Conservation (phyloP, 2,329 filamentous ascomycete species). For the Harringtonia aguacate region DNA sequence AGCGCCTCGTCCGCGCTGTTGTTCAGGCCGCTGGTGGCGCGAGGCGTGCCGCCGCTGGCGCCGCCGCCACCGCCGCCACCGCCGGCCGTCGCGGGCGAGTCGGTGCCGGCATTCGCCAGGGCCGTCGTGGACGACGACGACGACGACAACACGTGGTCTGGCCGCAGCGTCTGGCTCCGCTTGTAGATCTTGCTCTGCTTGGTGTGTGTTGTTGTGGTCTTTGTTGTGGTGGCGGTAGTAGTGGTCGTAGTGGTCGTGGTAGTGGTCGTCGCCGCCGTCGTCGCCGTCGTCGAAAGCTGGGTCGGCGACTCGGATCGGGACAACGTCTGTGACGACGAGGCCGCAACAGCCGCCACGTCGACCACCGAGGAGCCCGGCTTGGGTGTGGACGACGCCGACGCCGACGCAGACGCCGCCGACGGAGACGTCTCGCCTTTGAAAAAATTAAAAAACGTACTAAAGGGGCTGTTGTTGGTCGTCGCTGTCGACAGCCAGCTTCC, state of each 20-base stretch:
- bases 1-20: too few species aligned
- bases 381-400: not conserved
- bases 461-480: slow-evolving; percentile 37
- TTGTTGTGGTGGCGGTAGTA: too few species aligned
- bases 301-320: too few species aligned
- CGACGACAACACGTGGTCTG: slow-evolving; percentile 22
- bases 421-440: slow-evolving; percentile 51
- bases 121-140: slow-evolving; percentile 17
- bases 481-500: slow-evolving; percentile 18
- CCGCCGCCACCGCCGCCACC: not conserved
- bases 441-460: slow-evolving; percentile 44
- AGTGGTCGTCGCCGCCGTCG: too few species aligned
- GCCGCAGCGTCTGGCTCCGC: slow-evolving; percentile 62
- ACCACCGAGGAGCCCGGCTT: too few species aligned
- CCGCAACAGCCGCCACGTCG: too few species aligned
- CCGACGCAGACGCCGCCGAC: slow-evolving; percentile 32
- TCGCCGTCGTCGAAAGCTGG: too few species aligned
- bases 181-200: slow-evolving; percentile 64
- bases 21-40: slow-evolving; percentile 41
- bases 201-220: slow-evolving; percentile 17
- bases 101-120: not conserved
- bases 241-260: too few species aligned
- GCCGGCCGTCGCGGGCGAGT: not conserved
- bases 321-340: too few species aligned
- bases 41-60: slow-evolving; percentile 17